These are phyloP conservation scores for Populus hybrid DNA, from an alignment of 441 rosid species.

Conservation along the genomic window DNA sequence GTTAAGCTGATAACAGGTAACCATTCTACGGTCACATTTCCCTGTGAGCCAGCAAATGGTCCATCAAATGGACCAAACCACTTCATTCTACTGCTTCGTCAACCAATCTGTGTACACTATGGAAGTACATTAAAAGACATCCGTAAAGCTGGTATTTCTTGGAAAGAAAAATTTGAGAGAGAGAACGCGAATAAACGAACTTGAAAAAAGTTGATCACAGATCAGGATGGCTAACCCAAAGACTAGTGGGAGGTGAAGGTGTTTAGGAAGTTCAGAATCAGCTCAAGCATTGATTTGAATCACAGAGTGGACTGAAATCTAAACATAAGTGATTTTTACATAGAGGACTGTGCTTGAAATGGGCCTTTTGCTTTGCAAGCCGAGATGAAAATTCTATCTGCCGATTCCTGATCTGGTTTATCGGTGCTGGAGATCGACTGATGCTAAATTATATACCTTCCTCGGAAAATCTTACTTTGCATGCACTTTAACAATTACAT, in stretches of 20 bases:
- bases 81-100: not conserved
- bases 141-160: not conserved
- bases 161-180: not conserved
- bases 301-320: not conserved
- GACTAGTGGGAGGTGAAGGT: not conserved
- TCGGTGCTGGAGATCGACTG: not conserved
- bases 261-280: slow-evolving; percentile 5
- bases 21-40: not conserved
- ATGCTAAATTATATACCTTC: not conserved
- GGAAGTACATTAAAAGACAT: not conserved
- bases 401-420: not conserved
- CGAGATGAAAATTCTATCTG: not conserved
- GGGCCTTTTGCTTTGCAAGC: slow-evolving; percentile 1
- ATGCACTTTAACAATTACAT: not conserved
- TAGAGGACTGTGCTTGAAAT: not conserved
- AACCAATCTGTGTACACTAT: not conserved
- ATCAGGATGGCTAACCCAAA: not conserved
- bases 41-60: not conserved
- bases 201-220: not conserved
- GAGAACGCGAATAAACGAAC: not conserved
- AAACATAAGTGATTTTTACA: not conserved
- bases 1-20: not conserved
- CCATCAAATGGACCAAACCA: not conserved
- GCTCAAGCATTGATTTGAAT: not conserved
- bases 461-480: not conserved